Evolutionary conservation across 768 basidiomycete species (phyloP), one percentile per base, ranked within the genome.

Genomic region (Panaeolus cyanescens): DNA sequence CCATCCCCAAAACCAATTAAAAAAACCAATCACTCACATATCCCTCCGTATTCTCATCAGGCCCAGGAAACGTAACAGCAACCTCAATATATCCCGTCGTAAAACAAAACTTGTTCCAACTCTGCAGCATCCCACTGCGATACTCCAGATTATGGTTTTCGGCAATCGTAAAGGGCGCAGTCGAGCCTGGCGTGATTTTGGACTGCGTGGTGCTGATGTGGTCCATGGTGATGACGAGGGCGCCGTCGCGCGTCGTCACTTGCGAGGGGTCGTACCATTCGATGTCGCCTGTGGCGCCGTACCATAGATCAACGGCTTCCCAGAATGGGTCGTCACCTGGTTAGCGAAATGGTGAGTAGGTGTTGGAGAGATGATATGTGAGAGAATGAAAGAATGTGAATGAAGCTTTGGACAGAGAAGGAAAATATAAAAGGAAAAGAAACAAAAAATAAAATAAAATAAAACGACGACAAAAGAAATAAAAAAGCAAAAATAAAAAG

Each of bases 101-200:
- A 68, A 93, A 93, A 73, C 91, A 95, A 68, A 95, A 88, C 79
- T 95, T 93, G 75, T 95, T 95, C 93, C 93, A 95, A 37, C 85
- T 85, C 75, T 94, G 92, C 3, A 95, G 76, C 91, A 94, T 93
- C 4, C 88, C 92, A 69, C 79, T 86, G 65, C 84, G 77, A 68
- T 88, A 95, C 36, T 77, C 77, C 61, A 91, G 79, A 5, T 77
- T 77, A 70, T 94, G 87, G 65, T 87, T 84, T 22, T 79, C 67
- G 0, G 64, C 77, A 4, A 61, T n/a, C 0, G 79, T 80, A 60
- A 83, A 81, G 0, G 81, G 80, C 0, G 81, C 81, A 0, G 81
- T 81, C 1, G 80, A 81, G 33, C 74, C 78, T 77, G 65, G 69
- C 8, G 78, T 79, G 10, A 77, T 55, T 3, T 72, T 71, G 0